Conservation (phyloP, 176 grass and related monocot genomes). For the Eragrostis curvula region DNA sequence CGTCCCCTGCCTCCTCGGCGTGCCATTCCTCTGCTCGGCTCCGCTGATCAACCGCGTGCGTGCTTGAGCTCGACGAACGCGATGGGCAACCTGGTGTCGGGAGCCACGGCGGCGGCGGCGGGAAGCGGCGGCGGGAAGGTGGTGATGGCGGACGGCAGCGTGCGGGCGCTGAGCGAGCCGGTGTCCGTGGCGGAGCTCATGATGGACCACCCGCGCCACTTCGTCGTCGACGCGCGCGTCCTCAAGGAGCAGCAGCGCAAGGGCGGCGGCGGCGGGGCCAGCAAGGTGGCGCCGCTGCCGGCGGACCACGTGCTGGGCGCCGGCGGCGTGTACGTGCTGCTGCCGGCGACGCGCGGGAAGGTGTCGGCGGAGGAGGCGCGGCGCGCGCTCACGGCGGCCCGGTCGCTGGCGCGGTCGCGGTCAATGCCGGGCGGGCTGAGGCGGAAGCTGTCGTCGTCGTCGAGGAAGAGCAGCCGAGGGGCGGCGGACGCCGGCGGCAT, state of each 20-base stretch:
- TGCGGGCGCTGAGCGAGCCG: constrained; percentile 62
- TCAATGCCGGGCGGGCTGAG: constrained; percentile 47
- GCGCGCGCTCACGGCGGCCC: constrained; percentile 54
- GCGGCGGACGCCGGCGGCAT: neutral
- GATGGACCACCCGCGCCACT: constrained; percentile 90
- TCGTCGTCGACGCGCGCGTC: constrained; percentile 76
- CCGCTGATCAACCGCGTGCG: neutral
- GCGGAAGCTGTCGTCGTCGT: constrained; percentile 48
- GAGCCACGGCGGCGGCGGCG: constrained; percentile 15
- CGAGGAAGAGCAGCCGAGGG: constrained; percentile 21
- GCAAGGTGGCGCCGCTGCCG: constrained; percentile 67
- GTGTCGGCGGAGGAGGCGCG: constrained; percentile 70
- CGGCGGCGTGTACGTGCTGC: constrained; percentile 72
- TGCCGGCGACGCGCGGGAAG: constrained; percentile 74
- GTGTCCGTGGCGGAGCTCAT: constrained; percentile 90
- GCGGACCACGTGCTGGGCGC: constrained; percentile 79
- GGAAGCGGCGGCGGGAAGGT: constrained; percentile 61
- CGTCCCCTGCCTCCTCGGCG: neutral
- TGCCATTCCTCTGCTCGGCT: constrained; percentile 23
- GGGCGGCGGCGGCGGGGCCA: neutral
- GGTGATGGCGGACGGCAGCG: constrained; percentile 77
- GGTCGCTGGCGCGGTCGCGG: constrained; percentile 55
- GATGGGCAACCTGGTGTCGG: constrained; percentile 80
- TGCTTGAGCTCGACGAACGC: neutral
- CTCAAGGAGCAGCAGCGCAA: constrained; percentile 29